Evolutionary conservation across 169 alveolate genomes (phyloP).

Genomic region (Plasmodium yoelii): DNA sequence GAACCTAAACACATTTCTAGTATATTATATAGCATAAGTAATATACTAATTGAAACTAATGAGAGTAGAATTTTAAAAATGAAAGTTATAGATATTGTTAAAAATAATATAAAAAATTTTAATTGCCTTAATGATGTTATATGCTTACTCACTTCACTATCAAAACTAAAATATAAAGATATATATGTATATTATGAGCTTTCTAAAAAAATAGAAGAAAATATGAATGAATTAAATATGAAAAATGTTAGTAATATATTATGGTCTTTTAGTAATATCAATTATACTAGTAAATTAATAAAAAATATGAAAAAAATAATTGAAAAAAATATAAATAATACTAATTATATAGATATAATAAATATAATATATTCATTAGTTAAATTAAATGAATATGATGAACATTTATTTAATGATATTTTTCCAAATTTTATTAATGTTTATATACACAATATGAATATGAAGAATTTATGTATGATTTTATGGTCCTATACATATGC

Average conservation of each 20-base stretch:
- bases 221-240: constrained; percentile 40
- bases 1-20: constrained; percentile 62
- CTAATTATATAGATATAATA: constrained; percentile 38
- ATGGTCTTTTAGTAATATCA: constrained; percentile 68
- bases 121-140: constrained; percentile 43
- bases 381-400: constrained; percentile 74
- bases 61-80: constrained; percentile 61
- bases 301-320: constrained; percentile 66
- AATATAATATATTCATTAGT: constrained; percentile 48
- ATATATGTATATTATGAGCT: constrained; percentile 32
- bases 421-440: constrained; percentile 60
- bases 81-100: constrained; percentile 40
- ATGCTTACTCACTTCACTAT: constrained; percentile 48
- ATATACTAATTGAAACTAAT: constrained; percentile 65
- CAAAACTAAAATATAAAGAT: constrained; percentile 64
- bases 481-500: constrained; percentile 70
- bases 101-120: constrained; percentile 6
- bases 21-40: constrained; percentile 51
- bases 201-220: constrained; percentile 49
- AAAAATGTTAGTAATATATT: constrained; percentile 67
- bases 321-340: constrained; percentile 54
- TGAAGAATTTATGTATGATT: constrained; percentile 60
- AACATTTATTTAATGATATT: constrained; percentile 42
- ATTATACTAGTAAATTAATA: constrained; percentile 54
- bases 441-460: constrained; percentile 71